Conservation (phyloP, 768 basidiomycete species). For the Pholiota conissans region DNA sequence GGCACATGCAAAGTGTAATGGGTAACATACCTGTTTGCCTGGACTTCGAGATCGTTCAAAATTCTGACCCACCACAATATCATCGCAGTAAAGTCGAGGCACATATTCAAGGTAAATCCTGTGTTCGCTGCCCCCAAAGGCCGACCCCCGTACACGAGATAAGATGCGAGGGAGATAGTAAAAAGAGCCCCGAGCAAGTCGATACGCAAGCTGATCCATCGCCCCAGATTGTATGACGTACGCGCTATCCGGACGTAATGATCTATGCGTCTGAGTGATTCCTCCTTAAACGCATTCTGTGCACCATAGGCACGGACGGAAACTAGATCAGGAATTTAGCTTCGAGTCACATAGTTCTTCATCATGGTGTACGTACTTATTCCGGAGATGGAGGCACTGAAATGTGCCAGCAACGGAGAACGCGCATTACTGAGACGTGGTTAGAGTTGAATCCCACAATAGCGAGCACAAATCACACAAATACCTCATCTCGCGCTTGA, state of each 20-base stretch:
- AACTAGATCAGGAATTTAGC: constrained; percentile 24
- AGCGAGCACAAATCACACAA: no score
- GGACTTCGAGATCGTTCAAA: constrained; percentile 43
- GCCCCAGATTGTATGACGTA: constrained; percentile 50
- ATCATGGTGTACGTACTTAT: constrained; percentile 34
- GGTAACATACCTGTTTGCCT: constrained; percentile 25
- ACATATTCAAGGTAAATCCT: constrained; percentile 60
- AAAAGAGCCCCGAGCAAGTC: constrained; percentile 61
- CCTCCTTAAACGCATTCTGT: constrained; percentile 42
- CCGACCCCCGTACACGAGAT: constrained; percentile 44
- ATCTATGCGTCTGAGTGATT: constrained; percentile 51
- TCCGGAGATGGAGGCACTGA: constrained; percentile 46
- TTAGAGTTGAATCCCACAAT: no score
- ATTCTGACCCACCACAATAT: constrained; percentile 50
- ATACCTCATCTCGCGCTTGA: constrained; percentile 39
- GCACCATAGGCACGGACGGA: constrained; percentile 67
- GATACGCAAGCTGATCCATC: constrained; percentile 48
- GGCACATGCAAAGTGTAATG: not conserved
- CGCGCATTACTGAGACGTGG: constrained; percentile 13
- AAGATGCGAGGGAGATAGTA: constrained; percentile 49
- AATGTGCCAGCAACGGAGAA: constrained; percentile 15
- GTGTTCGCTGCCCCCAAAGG: constrained; percentile 40
- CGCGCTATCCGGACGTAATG: constrained; percentile 43
- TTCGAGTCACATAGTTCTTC: not conserved
- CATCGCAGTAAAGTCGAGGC: constrained; percentile 53